Evolutionary conservation across 164 flowering plant genomes (phyloP).

Genomic region (Kalanchoe fedtschenkoi): DNA sequence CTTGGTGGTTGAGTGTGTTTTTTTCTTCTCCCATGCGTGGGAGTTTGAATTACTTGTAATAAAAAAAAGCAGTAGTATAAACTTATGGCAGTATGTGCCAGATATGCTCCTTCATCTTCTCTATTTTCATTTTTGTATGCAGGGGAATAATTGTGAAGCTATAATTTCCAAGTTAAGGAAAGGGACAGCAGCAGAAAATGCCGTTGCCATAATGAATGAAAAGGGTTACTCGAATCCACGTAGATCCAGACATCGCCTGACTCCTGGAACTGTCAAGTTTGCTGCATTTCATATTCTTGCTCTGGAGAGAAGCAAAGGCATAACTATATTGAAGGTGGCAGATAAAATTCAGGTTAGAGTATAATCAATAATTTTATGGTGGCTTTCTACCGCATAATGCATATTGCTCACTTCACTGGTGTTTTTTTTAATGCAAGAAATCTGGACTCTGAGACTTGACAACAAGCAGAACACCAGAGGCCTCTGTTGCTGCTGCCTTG

Average conservation of each 20-base stretch:
- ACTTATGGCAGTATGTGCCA: too few relatives aligned
- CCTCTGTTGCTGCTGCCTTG: conserved; percentile 88
- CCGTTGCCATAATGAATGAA: conserved; percentile 77
- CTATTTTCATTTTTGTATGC: too few relatives aligned
- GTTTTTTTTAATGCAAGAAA: conserved; percentile 34
- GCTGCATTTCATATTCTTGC: conserved; percentile 92
- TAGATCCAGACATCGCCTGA: conserved; percentile 81
- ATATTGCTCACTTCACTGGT: conserved; percentile 3
- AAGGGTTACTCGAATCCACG: conserved; percentile 62
- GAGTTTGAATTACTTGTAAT: too few relatives aligned
- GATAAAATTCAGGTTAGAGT: conserved; percentile 75
- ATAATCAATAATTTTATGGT: not conserved
- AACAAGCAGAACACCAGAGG: conserved; percentile 95
- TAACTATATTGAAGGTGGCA: conserved; percentile 72
- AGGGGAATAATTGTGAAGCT: conserved; percentile 72
- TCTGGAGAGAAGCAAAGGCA: conserved; percentile 70
- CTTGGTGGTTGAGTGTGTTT: too few relatives aligned
- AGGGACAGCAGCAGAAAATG: conserved; percentile 83
- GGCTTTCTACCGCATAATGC: not conserved
- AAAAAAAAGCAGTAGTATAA: too few relatives aligned
- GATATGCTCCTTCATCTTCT: not conserved
- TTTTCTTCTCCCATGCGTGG: too few relatives aligned
- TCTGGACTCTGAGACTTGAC: conserved; percentile 91
- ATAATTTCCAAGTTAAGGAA: conserved; percentile 56
- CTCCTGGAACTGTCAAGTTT: conserved; percentile 94